Evolutionary conservation across 495 filamentous ascomycete genomes (phyloP), one percentile per base, ranked within the genome.

Genomic region (Penicillium lividum): DNA sequence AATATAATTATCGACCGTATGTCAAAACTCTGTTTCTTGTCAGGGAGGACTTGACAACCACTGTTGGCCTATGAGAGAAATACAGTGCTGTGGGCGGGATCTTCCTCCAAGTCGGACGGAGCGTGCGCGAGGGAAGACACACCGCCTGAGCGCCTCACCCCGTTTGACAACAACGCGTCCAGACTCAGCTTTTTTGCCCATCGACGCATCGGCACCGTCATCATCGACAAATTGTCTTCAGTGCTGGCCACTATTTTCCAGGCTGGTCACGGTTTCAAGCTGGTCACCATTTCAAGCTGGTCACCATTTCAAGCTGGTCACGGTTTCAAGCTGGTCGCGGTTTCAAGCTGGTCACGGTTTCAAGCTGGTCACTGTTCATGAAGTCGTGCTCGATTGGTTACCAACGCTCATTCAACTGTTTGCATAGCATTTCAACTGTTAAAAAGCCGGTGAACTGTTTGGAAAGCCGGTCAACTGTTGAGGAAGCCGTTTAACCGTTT

Each of bases 61-160:
- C 25, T 48, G 45, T 48, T 48, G 45, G 45, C 45, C 45, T 48
- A 18, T 25, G 27, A 47, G 18, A 48, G 15, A 30, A 48, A 48
- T 48, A 29, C 27, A 48, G 45, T 48, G 27, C 11, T 48, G 45
- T 48, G 27, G 45, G 45, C 30, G 45, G 27, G 45, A 13, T 48
- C 45, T 48, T 22, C 22, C 22, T 22, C 22, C 22, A 22, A 22
- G 22, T 22, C 22, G 22, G 22, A 22, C 22, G 22, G n/a, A 28
- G 27, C 6, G 27, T 48, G 45, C 45, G 45, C 27, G 27, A 30
- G 45, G 45, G 45, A 13, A 30, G 45, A 48, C 45, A 48, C 45
- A 48, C 45, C 45, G 45, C 45, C 45, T 48, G 45, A 48, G 27
- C 27, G 22, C 22, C 22, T 22, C 7, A 29, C 45, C 30, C 45